These are phyloP conservation scores for Phlyctochytrium bullatum DNA, from an alignment of 192 early-diverging fungal species.

Conservation along the genomic window DNA sequence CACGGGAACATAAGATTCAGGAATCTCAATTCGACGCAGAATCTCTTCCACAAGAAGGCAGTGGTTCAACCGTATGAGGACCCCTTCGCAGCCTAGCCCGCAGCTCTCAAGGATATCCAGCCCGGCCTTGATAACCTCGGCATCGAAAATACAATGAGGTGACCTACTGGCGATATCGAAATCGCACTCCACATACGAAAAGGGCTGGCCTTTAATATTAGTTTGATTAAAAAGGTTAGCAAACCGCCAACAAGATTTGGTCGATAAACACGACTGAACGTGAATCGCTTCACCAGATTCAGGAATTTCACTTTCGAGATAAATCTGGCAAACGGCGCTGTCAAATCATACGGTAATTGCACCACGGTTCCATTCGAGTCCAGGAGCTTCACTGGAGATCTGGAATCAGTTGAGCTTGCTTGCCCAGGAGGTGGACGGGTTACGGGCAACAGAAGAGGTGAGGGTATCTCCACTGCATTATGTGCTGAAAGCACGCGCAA, in stretches of 20 bases:
- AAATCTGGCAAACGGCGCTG: constrained; percentile 86
- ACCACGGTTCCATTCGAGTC: constrained; percentile 81
- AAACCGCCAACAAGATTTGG: constrained; percentile 74
- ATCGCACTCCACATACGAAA: constrained; percentile 73
- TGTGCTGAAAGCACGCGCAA: constrained; percentile 78
- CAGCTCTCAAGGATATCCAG: constrained; percentile 39
- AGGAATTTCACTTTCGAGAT: constrained; percentile 66
- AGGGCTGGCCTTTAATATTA: constrained; percentile 58
- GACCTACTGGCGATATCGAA: constrained; percentile 84
- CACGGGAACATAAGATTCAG: constrained; percentile 33
- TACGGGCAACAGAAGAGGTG: constrained; percentile 83
- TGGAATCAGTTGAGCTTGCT: constrained; percentile 37
- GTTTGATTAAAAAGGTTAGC: constrained; percentile 1
- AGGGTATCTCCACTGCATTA: constrained; percentile 76
- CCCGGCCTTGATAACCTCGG: constrained; percentile 84
- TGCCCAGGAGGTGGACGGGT: no score
- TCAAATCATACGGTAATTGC: constrained; percentile 81
- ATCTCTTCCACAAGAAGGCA: constrained; percentile 67
- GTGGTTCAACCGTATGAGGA: constrained; percentile 62
- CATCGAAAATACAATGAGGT: constrained; percentile 73
- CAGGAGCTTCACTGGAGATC: constrained; percentile 70
- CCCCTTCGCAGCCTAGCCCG: constrained; percentile 38
- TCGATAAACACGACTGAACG: constrained; percentile 80
- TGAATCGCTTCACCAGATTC: constrained; percentile 75
- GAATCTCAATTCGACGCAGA: constrained; percentile 69